Evolutionary conservation across 495 filamentous ascomycete genomes (phyloP), one percentile per base, ranked within the genome.

Genomic region (Annulohypoxylon stygium): DNA sequence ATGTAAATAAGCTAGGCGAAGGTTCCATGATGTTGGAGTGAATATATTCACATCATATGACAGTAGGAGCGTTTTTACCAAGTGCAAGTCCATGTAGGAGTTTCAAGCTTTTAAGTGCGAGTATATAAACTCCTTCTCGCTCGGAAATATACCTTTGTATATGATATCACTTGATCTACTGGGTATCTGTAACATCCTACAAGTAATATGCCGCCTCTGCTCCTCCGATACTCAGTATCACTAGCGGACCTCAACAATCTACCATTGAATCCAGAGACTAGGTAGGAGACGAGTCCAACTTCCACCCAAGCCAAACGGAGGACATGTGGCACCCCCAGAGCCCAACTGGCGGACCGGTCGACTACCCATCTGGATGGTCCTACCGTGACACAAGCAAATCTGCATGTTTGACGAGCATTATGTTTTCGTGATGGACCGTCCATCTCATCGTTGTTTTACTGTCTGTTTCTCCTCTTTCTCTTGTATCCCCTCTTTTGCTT

Each of bases 131-230:
- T 57, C n/a, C n/a, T 10, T 36, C n/a, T n/a, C 53, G 36, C 16
- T 37, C 33, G 18, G 33, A n/a, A 30, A 34, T 14, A 20, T 37
- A 20, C 30, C 30, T 30, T 6, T 30, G 30, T 30, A 30, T 30
- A 30, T 30, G 25, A 54, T 23, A 37, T 57, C 30, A 8, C 11
- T 55, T 60, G 11, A 47, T 61, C 58, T 33, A 34, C 23, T 54
- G 65, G 65, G 65, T 69, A 69, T 69, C 57, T 12, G 39, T 61
- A 23, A 16, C 48, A 37, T 58, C 25, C 36, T 37, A 30, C 18
- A 43, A 9, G 6, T 14, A 54, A 43, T 18, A 4, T 14, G 10
- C 43, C 1, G 7, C 39, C 34, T 16, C 41, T 48, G 11, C 14
- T 66, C 50, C 36, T 12, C 47, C 25, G 23, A 20, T n/a, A 23